phyloP scores from a whole-genome alignment of 2,329 filamentous ascomycete genomes.

The Beauveria medogensis region DNA sequence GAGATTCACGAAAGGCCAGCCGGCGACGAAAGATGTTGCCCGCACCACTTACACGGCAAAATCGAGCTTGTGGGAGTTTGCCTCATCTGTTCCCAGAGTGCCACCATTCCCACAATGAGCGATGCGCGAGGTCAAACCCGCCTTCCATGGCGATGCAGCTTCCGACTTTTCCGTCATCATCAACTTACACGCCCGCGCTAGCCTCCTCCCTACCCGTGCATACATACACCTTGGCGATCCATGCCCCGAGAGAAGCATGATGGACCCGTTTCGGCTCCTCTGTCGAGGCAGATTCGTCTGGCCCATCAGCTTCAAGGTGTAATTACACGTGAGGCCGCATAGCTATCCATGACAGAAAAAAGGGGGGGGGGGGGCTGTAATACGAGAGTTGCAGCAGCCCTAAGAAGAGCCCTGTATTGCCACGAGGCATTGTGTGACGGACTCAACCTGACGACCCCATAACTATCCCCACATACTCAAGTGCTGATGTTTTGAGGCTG shows the following conservation, averaged over 20 bases:
- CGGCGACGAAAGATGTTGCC: not conserved
- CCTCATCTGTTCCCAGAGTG: no score
- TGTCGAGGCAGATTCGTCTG: constrained; percentile 6
- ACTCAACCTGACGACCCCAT: not conserved
- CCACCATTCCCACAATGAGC: no score
- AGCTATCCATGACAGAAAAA: no score
- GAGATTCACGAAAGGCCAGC: not conserved
- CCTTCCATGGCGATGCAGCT: not conserved
- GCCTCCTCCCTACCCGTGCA: not conserved
- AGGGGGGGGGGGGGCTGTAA: not conserved
- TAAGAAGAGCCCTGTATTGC: not conserved
- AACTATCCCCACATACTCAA: not conserved
- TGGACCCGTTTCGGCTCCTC: constrained; percentile 1
- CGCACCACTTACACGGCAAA: not conserved
- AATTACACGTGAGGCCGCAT: no score
- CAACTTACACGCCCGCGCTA: not conserved
- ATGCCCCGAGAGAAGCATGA: not conserved
- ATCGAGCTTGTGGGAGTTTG: not conserved
- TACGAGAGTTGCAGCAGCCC: not conserved
- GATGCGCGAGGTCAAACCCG: not conserved
- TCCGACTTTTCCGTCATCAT: constrained; percentile 2
- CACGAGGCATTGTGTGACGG: not conserved
- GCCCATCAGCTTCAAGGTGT: not conserved
- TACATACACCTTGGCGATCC: not conserved
- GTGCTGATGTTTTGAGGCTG: not conserved